These are phyloP conservation scores for Coprinopsis marcescibilis DNA, from an alignment of 768 basidiomycete species.

Conservation along the genomic window DNA sequence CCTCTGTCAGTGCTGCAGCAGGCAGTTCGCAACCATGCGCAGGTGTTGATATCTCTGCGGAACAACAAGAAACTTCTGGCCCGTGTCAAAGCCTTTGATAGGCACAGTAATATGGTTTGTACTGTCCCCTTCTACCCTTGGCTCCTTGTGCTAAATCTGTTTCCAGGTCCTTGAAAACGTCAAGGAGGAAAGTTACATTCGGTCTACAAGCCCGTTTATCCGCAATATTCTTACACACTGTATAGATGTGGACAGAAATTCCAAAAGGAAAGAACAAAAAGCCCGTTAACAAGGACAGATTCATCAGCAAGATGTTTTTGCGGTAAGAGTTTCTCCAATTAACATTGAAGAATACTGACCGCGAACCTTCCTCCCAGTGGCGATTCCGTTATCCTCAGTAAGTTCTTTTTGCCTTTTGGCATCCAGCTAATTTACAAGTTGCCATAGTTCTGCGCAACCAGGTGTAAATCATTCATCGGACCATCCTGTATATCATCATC, in stretches of 20 bases:
- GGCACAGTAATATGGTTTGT: constrained; percentile 96
- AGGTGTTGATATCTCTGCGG: constrained; percentile 92
- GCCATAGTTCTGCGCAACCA: constrained; percentile 68
- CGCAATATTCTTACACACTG: not conserved
- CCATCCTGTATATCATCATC: too few species aligned
- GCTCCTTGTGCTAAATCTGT: constrained; percentile 6
- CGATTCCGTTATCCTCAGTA: constrained; percentile 96
- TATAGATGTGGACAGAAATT: constrained; percentile 97
- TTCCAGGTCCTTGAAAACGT: constrained; percentile 91
- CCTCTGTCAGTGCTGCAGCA: constrained; percentile 94
- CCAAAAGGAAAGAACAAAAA: constrained; percentile 99
- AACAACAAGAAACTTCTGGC: constrained; percentile 98
- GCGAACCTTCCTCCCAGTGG: constrained; percentile 46
- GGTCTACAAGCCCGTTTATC: not conserved
- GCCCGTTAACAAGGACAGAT: constrained; percentile 97
- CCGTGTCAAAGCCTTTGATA: constrained; percentile 96
- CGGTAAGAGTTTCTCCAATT: constrained; percentile 42
- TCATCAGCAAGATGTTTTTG: constrained; percentile 99
- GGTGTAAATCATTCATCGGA: constrained; percentile 45
- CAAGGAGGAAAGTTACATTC: constrained; percentile 65
- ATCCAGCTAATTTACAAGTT: constrained; percentile 25
- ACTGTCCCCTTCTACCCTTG: constrained; percentile 8
- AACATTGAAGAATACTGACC: constrained; percentile 5
- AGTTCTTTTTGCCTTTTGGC: constrained; percentile 30
- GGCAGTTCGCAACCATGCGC: constrained; percentile 94